Base-by-base conservation (phyloP, 768 basidiomycete species). In the Hygrophorus russula region DNA sequence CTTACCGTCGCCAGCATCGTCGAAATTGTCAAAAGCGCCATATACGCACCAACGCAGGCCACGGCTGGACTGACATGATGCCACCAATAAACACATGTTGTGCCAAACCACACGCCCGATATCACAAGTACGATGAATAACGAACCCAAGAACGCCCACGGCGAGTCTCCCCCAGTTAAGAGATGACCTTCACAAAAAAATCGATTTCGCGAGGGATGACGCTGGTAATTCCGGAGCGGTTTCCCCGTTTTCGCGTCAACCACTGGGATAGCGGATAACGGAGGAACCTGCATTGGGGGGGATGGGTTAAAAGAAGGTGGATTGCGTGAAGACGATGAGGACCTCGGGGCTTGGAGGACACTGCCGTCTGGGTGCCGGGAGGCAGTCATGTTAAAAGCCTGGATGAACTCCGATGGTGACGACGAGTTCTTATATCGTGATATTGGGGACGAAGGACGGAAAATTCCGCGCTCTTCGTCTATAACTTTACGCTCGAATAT, bases 21-120 rank as follows among this genome's bases (percentile, higher is more conserved):
- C 9, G 76, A 75, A 14, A 89, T 63, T 13, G 80, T 82, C 49
- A 94, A 55, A 39, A 84, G 66, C 4, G 66, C 55, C 46, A 76
- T 51, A 50, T 77, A 77, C 6, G 61, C 69, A 31, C 67, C 67
- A 17, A 75, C 67, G 14, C 67, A 70, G 0, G 83, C 82, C 11
- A 80, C 73, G 4, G 76, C 80, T 5, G 80, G 74, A 39, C 86
- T 84, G 46, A 79, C 69, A 51, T 91, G 67, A 30, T 65, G 63
- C 92, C 93, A 97, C 74, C 93, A 82, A 76, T 82, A 94, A 13
- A 82, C 78, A 36, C 80, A 83, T 0, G 90, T 92, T 18, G 89
- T 89, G 8, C 78, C 85, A 49, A 96, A 78, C 87, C 89, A 99
- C 7, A 84, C 61, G 0, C 80, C 88, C 2, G 85, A 66, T 36